These are phyloP conservation scores for Cyberlindnera xylosilytica DNA, from an alignment of 805 yeast species.

Conservation along the genomic window DNA sequence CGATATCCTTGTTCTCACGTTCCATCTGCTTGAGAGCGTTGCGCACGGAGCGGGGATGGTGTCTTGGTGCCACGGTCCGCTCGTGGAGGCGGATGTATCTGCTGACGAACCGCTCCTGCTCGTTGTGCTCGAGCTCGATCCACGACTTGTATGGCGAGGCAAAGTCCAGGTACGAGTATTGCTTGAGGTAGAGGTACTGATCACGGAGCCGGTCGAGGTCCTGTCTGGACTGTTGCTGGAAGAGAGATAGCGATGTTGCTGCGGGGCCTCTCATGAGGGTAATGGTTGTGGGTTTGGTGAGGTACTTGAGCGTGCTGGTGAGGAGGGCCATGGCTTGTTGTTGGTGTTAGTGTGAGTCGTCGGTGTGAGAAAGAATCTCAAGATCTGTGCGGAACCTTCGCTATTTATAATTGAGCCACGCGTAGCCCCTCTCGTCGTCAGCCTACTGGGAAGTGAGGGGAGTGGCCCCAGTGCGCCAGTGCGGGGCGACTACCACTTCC, in stretches of 20 bases:
- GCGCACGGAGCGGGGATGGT: constrained; percentile 12
- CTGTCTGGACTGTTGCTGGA: constrained; percentile 7
- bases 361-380: too few relatives aligned
- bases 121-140: constrained; percentile 14
- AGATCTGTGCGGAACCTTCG: too few relatives aligned
- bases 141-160: constrained; percentile 17
- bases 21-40: constrained; percentile 14
- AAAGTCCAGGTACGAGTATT: constrained; percentile 11
- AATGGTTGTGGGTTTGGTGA: constrained; percentile 13
- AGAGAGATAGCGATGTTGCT: constrained; percentile 11
- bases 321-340: constrained; percentile 1
- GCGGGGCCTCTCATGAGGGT: constrained; percentile 10
- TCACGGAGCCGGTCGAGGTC: constrained; percentile 8
- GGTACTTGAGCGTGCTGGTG: constrained; percentile 15
- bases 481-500: constrained; percentile 4
- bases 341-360: too few relatives aligned
- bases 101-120: constrained; percentile 11
- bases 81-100: constrained; percentile 10
- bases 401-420: too few relatives aligned
- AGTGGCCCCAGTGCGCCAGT: too few relatives aligned
- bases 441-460: background rate
- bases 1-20: constrained; percentile 16
- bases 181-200: constrained; percentile 12
- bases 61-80: constrained; percentile 9
- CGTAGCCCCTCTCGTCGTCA: too few relatives aligned